phyloP scores from a whole-genome alignment of 2,329 filamentous ascomycete species.

The Fusarium bactridioides region DNA sequence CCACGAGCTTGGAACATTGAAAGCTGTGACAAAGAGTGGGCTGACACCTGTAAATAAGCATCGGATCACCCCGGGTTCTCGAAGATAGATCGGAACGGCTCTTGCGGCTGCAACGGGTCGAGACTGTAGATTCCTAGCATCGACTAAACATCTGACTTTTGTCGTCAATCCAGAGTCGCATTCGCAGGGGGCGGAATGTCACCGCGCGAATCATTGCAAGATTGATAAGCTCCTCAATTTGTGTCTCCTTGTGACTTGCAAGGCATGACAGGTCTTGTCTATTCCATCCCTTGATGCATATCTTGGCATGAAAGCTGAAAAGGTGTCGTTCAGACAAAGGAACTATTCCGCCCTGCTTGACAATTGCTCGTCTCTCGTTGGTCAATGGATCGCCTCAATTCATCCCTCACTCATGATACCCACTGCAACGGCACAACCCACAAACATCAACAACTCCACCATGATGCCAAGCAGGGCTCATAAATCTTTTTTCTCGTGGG shows the following conservation, averaged over 20 bases:
- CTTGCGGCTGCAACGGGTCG: constrained; percentile 21
- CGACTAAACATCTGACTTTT: not conserved
- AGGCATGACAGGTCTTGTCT: not conserved
- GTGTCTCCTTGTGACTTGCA: not conserved
- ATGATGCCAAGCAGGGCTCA: not conserved
- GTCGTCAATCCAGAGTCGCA: not conserved
- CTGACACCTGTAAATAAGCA: constrained; percentile 27
- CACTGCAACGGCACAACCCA: not conserved
- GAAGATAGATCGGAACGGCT: constrained; percentile 34
- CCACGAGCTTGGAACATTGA: constrained; percentile 18
- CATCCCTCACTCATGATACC: constrained; percentile 1
- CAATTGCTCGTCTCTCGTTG: constrained; percentile 1
- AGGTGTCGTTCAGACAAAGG: not conserved
- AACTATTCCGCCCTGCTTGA: constrained; percentile 8
- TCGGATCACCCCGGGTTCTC: constrained; percentile 37
- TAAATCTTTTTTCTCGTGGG: not conserved
- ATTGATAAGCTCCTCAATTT: constrained; percentile 33
- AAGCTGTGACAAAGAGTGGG: constrained; percentile 40
- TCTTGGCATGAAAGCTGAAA: not conserved
- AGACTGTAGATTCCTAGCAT: not conserved
- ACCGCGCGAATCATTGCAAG: constrained; percentile 15
- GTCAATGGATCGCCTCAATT: not conserved
- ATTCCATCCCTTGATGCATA: not conserved
- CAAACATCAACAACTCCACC: constrained; percentile 3
- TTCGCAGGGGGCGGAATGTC: not conserved